Evolutionary conservation across 1,284 basidiomycete genomes (phyloP).

Genomic region (Cutaneotrichosporon mucoides): DNA sequence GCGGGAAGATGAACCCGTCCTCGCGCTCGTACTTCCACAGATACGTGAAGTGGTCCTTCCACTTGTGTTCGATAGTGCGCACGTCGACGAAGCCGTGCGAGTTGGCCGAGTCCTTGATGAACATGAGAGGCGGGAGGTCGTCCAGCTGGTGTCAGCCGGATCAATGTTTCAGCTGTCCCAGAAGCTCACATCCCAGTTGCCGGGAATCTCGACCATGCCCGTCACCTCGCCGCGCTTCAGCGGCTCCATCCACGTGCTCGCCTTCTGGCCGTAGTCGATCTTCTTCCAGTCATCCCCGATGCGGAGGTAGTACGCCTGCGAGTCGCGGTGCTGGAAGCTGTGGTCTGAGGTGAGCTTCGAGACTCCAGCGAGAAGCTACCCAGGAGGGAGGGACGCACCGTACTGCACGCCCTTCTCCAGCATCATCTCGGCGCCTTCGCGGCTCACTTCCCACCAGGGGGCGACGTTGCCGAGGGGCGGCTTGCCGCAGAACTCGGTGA

Average conservation of each 20-base stretch:
- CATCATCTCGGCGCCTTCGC: slow-evolving; percentile 63
- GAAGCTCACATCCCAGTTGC: slow-evolving; percentile 55
- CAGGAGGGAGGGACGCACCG: slow-evolving; percentile 48
- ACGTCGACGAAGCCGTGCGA: slow-evolving; percentile 70
- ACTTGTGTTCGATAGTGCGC: slow-evolving; percentile 65
- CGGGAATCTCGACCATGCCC: slow-evolving; percentile 67
- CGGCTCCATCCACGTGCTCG: slow-evolving; percentile 71
- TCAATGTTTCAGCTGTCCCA: slow-evolving; percentile 44
- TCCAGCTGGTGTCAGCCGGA: slow-evolving; percentile 35
- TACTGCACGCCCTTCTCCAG: slow-evolving; percentile 72
- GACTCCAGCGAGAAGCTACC: too few species aligned
- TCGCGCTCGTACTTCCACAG: slow-evolving; percentile 51
- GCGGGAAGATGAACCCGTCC: slow-evolving; percentile 45
- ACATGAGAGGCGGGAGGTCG: slow-evolving; percentile 70
- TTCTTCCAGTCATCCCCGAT: slow-evolving; percentile 69
- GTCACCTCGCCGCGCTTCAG: slow-evolving; percentile 62
- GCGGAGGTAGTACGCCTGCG: slow-evolving; percentile 66
- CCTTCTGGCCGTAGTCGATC: slow-evolving; percentile 62
- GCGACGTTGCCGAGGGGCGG: slow-evolving; percentile 65
- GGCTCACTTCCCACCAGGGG: slow-evolving; percentile 75
- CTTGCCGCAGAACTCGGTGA: slow-evolving; percentile 65
- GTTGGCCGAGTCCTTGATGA: slow-evolving; percentile 63
- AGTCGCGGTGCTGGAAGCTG: slow-evolving; percentile 57
- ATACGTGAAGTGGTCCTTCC: slow-evolving; percentile 71
- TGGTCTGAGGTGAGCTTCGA: slow-evolving; percentile 46